Evolutionary conservation across 208 protist genomes (phyloP).

Genomic region (Lotmaria passim): DNA sequence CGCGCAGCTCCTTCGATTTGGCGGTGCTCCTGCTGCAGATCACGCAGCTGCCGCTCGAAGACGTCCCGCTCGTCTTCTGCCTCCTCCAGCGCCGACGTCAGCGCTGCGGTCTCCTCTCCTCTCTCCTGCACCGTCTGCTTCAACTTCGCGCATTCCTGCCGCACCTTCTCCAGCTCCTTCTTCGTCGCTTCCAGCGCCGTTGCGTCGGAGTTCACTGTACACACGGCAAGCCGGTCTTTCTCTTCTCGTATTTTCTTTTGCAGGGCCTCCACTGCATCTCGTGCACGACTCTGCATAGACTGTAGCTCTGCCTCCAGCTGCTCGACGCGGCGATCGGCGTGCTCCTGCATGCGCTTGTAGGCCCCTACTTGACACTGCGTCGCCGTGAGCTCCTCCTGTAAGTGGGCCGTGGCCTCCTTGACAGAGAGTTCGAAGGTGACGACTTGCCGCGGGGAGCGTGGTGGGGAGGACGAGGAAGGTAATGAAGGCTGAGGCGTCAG

Average conservation of each 20-base stretch:
- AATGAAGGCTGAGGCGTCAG: not conserved
- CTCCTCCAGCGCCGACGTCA: slow-evolving; percentile 17
- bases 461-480: not conserved
- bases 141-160: slow-evolving; percentile 3
- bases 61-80: slow-evolving; percentile 23
- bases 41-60: slow-evolving; percentile 9
- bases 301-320: slow-evolving; percentile 23
- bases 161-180: slow-evolving; percentile 1
- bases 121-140: slow-evolving; percentile 13
- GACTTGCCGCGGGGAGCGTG: slow-evolving; percentile 9
- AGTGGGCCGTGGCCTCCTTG: slow-evolving; percentile 8
- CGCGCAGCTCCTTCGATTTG: not conserved
- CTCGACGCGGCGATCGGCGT: slow-evolving; percentile 19
- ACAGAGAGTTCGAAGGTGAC: slow-evolving; percentile 10
- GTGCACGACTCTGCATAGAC: slow-evolving; percentile 1
- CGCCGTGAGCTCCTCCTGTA: slow-evolving; percentile 20
- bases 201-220: slow-evolving; percentile 5
- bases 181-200: slow-evolving; percentile 1
- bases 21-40: slow-evolving; percentile 11
- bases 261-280: slow-evolving; percentile 4
- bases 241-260: not conserved
- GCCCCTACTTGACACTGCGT: slow-evolving; percentile 7
- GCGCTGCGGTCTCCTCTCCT: slow-evolving; percentile 12
- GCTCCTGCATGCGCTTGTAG: slow-evolving; percentile 22
- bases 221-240: not conserved